phyloP scores from a whole-genome alignment of 2,329 filamentous ascomycete species.

The Exophiala calicioides region DNA sequence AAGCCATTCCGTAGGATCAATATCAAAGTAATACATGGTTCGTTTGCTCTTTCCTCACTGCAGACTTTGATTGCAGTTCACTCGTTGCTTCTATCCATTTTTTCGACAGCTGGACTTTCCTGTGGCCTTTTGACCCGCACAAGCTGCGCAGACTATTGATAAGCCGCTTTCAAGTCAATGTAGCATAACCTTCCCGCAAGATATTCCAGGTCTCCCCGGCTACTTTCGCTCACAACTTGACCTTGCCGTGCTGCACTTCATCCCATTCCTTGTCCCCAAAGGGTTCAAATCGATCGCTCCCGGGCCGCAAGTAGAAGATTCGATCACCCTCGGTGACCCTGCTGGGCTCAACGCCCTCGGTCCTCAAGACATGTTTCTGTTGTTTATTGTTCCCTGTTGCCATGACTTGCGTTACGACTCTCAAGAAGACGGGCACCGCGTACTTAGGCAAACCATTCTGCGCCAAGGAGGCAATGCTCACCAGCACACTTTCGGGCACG shows the following conservation, averaged over 20 bases:
- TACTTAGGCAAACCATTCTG: slow-evolving; percentile 68
- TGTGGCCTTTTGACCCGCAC: neutral
- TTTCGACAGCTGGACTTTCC: neutral
- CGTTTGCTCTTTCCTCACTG: too few relatives aligned
- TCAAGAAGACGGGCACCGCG: slow-evolving; percentile 75
- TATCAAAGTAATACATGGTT: too few relatives aligned
- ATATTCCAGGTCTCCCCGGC: neutral
- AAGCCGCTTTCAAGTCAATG: neutral
- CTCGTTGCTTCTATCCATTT: neutral
- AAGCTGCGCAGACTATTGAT: neutral
- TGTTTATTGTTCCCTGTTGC: slow-evolving; percentile 87
- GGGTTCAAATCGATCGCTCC: slow-evolving; percentile 63
- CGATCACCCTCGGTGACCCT: slow-evolving; percentile 48
- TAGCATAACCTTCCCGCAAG: too few relatives aligned
- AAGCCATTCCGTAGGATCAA: too few relatives aligned
- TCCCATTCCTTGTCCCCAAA: slow-evolving; percentile 71
- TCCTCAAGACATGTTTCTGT: slow-evolving; percentile 72
- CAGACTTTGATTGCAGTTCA: neutral
- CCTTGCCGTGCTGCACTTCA: slow-evolving; percentile 63
- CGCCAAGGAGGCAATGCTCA: slow-evolving; percentile 25
- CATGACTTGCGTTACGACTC: slow-evolving; percentile 64
- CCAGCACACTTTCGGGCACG: slow-evolving; percentile 16
- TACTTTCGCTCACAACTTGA: slow-evolving; percentile 56
- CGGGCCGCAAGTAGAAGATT: slow-evolving; percentile 66
- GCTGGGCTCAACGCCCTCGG: slow-evolving; percentile 70